Conservation (phyloP, 1,139 yeast species). For the Ogataea hybrid region DNA sequence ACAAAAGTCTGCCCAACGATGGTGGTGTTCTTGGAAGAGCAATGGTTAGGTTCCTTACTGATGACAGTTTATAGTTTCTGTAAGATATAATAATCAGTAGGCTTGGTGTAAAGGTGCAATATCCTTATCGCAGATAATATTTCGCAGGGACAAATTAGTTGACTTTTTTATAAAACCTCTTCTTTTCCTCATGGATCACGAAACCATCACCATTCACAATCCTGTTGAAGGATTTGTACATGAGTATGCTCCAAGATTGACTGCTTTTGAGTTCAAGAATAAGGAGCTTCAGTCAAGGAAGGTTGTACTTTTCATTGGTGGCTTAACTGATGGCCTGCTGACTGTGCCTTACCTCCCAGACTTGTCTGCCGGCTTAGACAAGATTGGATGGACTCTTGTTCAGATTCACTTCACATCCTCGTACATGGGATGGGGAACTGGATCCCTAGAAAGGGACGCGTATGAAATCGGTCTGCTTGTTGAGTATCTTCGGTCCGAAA, state of each 20-base stretch:
- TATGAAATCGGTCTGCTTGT: conserved; percentile 52
- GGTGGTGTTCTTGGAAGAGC: conserved; percentile 6
- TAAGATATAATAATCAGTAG: neutral
- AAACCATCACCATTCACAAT: conserved; percentile 9
- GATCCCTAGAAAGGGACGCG: conserved; percentile 57
- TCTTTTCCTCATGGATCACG: conserved; percentile 35
- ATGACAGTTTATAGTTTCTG: conserved; percentile 1
- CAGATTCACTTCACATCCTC: conserved; percentile 62
- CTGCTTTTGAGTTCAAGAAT: conserved; percentile 44
- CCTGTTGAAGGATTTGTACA: conserved; percentile 13
- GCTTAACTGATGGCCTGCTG: conserved; percentile 64
- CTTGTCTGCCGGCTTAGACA: conserved; percentile 43
- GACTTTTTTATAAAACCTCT: no score
- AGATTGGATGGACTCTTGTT: conserved; percentile 52
- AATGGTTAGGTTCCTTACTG: conserved; percentile 7
- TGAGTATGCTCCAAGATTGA: conserved; percentile 35
- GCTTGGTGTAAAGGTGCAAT: neutral
- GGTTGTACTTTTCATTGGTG: conserved; percentile 63
- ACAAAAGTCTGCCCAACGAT: conserved; percentile 2
- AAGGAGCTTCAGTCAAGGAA: conserved; percentile 30
- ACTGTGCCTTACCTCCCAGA: conserved; percentile 63
- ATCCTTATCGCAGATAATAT: conserved; percentile 27
- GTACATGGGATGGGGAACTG: conserved; percentile 67
- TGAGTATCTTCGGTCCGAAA: conserved; percentile 43
- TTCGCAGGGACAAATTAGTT: conserved; percentile 16